phyloP scores from a whole-genome alignment of 495 filamentous ascomycete genomes.

The Aspergillus haitiensis region DNA sequence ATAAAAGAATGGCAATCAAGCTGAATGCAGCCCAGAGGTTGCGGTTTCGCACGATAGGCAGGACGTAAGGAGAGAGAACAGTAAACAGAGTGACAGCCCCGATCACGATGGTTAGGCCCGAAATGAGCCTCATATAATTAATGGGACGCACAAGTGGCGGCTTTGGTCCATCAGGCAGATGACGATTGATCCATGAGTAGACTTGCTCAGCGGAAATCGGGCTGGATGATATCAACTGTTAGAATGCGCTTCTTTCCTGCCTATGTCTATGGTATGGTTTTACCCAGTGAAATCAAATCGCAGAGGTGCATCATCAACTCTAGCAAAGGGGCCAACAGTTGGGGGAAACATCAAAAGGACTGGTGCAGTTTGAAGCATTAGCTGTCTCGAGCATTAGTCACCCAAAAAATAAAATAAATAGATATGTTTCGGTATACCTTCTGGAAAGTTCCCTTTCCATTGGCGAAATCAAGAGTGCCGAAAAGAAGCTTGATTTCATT shows the following conservation, averaged over 20 bases:
- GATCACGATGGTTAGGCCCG: slow-evolving; percentile 63
- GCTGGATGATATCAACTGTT: slow-evolving; percentile 40
- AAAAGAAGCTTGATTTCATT: slow-evolving; percentile 74
- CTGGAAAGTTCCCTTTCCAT: slow-evolving; percentile 85
- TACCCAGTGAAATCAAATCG: slow-evolving; percentile 91
- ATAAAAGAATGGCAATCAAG: slow-evolving; percentile 86
- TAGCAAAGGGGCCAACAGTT: slow-evolving; percentile 80
- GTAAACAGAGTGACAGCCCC: slow-evolving; percentile 66
- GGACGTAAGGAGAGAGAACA: slow-evolving; percentile 76
- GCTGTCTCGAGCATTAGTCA: slow-evolving; percentile 48
- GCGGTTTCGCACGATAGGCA: slow-evolving; percentile 86
- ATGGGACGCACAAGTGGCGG: slow-evolving; percentile 77
- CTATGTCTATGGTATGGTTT: slow-evolving; percentile 18
- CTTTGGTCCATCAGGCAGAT: slow-evolving; percentile 73
- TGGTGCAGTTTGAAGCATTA: slow-evolving; percentile 93
- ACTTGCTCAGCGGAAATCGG: slow-evolving; percentile 73
- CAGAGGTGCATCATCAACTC: slow-evolving; percentile 63
- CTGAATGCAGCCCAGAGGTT: slow-evolving; percentile 93
- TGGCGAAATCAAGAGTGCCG: slow-evolving; percentile 82
- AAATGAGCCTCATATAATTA: slow-evolving; percentile 77
- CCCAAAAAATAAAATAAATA: not conserved
- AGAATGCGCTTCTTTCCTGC: not conserved
- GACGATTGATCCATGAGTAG: slow-evolving; percentile 73
- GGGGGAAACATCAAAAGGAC: slow-evolving; percentile 87
- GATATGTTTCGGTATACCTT: slow-evolving; percentile 58